A percentile compares a stretch with the other conserved stretches of the same genome.
Evolutionary conservation across 1,284 basidiomycete species (phyloP).

Genomic region (Boletellus sp.): DNA sequence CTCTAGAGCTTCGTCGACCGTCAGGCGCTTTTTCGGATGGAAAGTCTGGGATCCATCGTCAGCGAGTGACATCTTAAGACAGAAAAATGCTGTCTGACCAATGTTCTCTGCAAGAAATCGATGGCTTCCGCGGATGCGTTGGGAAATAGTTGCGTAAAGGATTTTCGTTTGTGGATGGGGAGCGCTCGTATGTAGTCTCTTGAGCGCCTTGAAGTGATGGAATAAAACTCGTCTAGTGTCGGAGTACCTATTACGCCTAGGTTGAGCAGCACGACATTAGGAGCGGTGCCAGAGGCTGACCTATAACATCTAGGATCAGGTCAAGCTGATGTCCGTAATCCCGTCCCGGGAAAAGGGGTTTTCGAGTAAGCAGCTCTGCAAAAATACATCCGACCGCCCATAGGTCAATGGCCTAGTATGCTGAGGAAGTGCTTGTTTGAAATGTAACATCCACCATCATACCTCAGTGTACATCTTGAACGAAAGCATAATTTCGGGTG

Average conservation of each 20-base stretch:
- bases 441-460: constrained; percentile 8
- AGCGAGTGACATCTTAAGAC: not conserved
- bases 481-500: constrained; percentile 86
- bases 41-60: constrained; percentile 58
- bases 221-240: constrained; percentile 83
- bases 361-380: constrained; percentile 80
- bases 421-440: constrained; percentile 3
- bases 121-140: constrained; percentile 83
- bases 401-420: constrained; percentile 65
- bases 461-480: constrained; percentile 84
- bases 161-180: constrained; percentile 81
- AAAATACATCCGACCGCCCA: constrained; percentile 90
- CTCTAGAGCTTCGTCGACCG: constrained; percentile 85
- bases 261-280: too few species aligned
- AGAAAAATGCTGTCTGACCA: constrained; percentile 52
- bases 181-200: constrained; percentile 88
- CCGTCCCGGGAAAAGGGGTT: constrained; percentile 82
- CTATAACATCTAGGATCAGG: constrained; percentile 85
- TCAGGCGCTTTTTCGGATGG: constrained; percentile 90
- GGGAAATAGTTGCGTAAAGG: constrained; percentile 80
- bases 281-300: constrained; percentile 36
- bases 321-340: constrained; percentile 88
- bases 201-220: constrained; percentile 79
- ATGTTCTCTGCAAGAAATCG: constrained; percentile 88
- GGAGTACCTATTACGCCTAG: constrained; percentile 78